Conservation (phyloP, 2,329 filamentous ascomycete species). For the Nemania serpens region DNA sequence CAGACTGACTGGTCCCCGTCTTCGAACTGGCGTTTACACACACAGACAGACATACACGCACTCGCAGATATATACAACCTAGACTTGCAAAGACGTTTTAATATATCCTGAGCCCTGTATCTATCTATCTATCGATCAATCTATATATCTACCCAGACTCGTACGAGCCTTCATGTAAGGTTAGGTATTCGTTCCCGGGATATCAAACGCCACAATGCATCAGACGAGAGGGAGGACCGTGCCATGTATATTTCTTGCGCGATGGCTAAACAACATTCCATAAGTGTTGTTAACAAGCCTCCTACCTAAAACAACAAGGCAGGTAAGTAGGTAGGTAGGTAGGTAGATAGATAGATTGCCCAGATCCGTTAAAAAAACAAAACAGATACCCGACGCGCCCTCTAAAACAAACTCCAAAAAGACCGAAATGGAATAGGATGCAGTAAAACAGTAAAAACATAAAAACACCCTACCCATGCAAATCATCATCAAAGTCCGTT, state of each 20-base stretch:
- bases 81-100: constrained; percentile 11
- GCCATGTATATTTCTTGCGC: too few relatives aligned
- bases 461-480: constrained; percentile 22
- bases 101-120: constrained; percentile 12
- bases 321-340: too few relatives aligned
- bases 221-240: background rate
- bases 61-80: background rate
- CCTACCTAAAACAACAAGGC: too few relatives aligned
- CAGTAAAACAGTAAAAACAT: too few relatives aligned
- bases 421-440: too few relatives aligned
- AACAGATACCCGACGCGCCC: background rate
- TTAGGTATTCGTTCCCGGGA: too few relatives aligned
- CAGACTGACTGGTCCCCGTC: too few relatives aligned
- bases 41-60: background rate
- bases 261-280: too few relatives aligned
- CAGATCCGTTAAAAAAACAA: constrained; percentile 1
- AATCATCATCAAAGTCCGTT: constrained; percentile 23
- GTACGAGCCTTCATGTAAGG: too few relatives aligned
- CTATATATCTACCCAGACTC: too few relatives aligned
- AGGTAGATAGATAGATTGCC: background rate
- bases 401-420: background rate
- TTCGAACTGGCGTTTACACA: too few relatives aligned
- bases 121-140: background rate
- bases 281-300: too few relatives aligned
- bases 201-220: background rate